Evolutionary conservation across 768 basidiomycete species (phyloP), one percentile per base, ranked within the genome.

Genomic region (Brasilioporus rufonigricans): DNA sequence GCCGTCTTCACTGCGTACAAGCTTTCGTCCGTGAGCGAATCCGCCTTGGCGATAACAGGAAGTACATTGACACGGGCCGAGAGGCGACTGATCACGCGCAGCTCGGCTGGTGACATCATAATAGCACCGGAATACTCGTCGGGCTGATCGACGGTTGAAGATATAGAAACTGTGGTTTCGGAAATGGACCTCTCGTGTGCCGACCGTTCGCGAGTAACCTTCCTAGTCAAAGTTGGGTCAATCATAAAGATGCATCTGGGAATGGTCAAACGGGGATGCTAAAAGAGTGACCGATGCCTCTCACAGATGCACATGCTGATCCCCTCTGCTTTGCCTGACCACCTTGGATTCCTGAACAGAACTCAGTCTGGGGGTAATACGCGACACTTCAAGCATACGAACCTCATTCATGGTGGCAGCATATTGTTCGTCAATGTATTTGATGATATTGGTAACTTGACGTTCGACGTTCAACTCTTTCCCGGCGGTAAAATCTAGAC

Each of bases 391-490:
- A 41, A 39, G 31, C 6, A 13, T 11, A 59, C 66, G 7, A 56
- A 89, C 91, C 77, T 93, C 91, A 65, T 79, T 89, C 85, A 94
- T 85, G 1, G 91, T 92, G 61, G 93, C 89, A 13, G 87, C 87
- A 67, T 86, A 93, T 63, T 88, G 89, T 5, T 80, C 74, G 59
- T 93, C 92, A 8, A 93, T 73, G 60, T 91, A 90, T 68, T 84
- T 90, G 64, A 93, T 79, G 32, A 94, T 73, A 12, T 71, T 62
- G 33, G 83, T 85, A 18, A 93, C 87, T 68, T 91, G 88, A 51
- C 87, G 80, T 64, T 93, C 92, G 50, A 93, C 77, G 68, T 79
- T 83, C 56, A 94, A 72, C 70, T 92, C 91, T 58, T 78, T 81
- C 33, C 89, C 86, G 47, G 82, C 78, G 40, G 76, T 62, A 67